Percentiles rank a stretch among this genome's conserved stretches.
phyloP scores from a whole-genome alignment of 305 asterid genomes.

The Plantago coronopus region DNA sequence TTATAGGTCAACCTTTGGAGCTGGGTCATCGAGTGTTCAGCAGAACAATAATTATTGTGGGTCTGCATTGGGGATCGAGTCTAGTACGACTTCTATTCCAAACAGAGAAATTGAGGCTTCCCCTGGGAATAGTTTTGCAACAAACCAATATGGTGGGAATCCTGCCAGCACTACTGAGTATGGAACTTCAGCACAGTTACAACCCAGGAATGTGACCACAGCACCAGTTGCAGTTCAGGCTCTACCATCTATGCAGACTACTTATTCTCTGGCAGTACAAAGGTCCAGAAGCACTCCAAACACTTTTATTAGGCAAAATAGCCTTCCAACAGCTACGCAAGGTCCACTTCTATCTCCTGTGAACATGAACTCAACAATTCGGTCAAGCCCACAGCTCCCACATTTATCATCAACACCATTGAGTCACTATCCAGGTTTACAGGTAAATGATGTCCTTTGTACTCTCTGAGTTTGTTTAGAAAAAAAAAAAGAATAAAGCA shows the following conservation, averaged over 20 bases:
- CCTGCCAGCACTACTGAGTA: slow-evolving; percentile 37
- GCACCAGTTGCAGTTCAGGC: slow-evolving; percentile 66
- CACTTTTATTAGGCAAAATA: slow-evolving; percentile 19
- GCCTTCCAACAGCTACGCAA: slow-evolving; percentile 34
- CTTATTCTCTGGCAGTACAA: slow-evolving; percentile 35
- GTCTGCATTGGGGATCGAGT: slow-evolving; percentile 14
- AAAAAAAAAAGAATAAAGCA: no score
- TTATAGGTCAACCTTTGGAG: slow-evolving; percentile 38
- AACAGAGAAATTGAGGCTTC: slow-evolving; percentile 27
- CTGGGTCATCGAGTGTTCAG: slow-evolving; percentile 29
- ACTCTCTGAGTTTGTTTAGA: no score
- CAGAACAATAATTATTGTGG: slow-evolving; percentile 28
- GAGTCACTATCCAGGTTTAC: slow-evolving; percentile 24
- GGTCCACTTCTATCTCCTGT: slow-evolving; percentile 31
- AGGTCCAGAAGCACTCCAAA: slow-evolving; percentile 32
- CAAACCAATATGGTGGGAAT: slow-evolving; percentile 42
- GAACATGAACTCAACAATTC: slow-evolving; percentile 16
- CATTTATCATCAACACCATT: slow-evolving; percentile 23
- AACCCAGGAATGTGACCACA: slow-evolving; percentile 45
- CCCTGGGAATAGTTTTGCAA: slow-evolving; percentile 29
- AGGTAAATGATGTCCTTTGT: slow-evolving; percentile 24
- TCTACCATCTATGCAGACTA: slow-evolving; percentile 49
- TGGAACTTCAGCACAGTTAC: slow-evolving; percentile 38
- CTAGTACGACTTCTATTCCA: slow-evolving; percentile 19
- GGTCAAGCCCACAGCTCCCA: slow-evolving; percentile 24